Base-by-base conservation (phyloP, 1,284 basidiomycete species). In the Leccinum laetum region DNA sequence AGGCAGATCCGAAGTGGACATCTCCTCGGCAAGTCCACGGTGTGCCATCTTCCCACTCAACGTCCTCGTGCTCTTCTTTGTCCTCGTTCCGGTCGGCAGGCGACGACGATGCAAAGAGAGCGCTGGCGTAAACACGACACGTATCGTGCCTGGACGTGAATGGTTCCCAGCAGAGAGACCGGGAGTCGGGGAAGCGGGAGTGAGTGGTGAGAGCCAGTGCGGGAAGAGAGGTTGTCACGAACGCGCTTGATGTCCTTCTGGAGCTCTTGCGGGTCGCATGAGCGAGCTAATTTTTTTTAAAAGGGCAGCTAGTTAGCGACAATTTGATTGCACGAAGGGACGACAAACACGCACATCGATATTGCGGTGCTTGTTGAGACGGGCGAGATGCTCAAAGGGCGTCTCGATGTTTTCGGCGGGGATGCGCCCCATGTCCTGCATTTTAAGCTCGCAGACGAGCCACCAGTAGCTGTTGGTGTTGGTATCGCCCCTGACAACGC, bases 371-470 rank as follows among this genome's bases (percentile, higher is more conserved):
- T 99, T 99, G 83, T 99, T 99, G 65, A 99, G 83, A 66, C 97
- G 84, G 0, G 97, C 97, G 24, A 99, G 86, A 58, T 97, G 87
- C 78, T 99, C 97, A 72, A 96, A 98, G 0, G 97, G 98, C 0
- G 98, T 99, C 79, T 99, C 98, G 73, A 99, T 98, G 78, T 99
- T 99, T 81, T 99, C 97, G 0, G 97, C 97, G 16, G 97, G 97
- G 21, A 21, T 21, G 21, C 21, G 21, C 21, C 21, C 21, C 21
- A 24, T 24, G 73, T 98, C 96, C 78, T 99, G 95, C 3, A 94
- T 98, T 83, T 96, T 99, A 72, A 98, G 86, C 5, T 98, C 96
- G 62, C 95, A 88, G 16, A 98, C 95, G 60, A 98, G 90, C 96
- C 96, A 98, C 96, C 96, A 98, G 79, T 98, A 98, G 77, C 93